phyloP scores from a whole-genome alignment of 441 rosid species.

The Syzygium syzygioides region DNA sequence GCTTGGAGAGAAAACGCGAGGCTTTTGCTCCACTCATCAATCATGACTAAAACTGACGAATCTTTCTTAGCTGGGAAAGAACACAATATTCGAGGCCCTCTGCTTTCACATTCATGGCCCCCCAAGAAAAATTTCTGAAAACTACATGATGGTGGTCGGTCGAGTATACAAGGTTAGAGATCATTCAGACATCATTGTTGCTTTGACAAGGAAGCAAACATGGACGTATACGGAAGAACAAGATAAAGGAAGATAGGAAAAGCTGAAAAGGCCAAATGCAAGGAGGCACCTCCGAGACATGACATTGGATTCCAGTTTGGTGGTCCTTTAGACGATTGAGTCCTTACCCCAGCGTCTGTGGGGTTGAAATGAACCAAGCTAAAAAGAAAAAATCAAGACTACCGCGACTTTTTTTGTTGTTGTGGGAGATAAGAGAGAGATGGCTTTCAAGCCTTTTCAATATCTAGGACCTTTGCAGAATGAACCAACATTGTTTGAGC shows the following conservation, averaged over 20 bases:
- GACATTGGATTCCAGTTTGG: not conserved
- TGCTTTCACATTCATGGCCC: not conserved
- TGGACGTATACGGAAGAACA: not conserved
- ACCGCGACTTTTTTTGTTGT: not conserved
- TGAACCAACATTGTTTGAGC: not conserved
- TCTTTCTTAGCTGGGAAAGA: not conserved
- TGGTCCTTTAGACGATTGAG: not conserved
- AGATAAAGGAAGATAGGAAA: not conserved
- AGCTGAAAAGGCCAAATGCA: not conserved
- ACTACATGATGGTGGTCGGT: not conserved
- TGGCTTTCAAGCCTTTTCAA: not conserved
- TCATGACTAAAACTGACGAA: not conserved
- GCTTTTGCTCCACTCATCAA: not conserved
- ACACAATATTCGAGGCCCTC: not conserved
- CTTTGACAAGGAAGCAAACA: not conserved
- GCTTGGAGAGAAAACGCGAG: not conserved
- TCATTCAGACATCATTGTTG: not conserved
- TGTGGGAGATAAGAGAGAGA: not conserved
- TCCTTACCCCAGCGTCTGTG: not conserved
- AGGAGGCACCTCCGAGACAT: not conserved
- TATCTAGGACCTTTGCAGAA: not conserved
- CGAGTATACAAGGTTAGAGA: not conserved
- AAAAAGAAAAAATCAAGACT: not conserved
- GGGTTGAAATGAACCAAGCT: not conserved
- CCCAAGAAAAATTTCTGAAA: not conserved